Evolutionary conservation across 2,329 filamentous ascomycete genomes (phyloP).

Genomic region (Ceratocystis variospora): DNA sequence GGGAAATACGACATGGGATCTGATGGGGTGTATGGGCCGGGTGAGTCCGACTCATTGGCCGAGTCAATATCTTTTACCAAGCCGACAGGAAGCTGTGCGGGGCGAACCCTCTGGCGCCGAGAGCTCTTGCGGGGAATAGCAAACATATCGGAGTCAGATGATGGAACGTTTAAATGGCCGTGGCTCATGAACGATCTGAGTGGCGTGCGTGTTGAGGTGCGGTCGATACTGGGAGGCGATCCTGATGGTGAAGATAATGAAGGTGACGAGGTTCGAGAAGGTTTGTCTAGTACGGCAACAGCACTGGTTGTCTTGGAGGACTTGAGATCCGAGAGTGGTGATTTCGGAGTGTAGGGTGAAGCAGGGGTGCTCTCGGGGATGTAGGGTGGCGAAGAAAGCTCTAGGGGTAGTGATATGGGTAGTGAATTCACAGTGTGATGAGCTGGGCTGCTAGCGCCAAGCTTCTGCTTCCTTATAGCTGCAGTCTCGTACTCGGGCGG

Average conservation of each 20-base stretch:
- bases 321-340: not conserved
- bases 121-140: slow-evolving; percentile 17
- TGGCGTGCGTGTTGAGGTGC: not conserved
- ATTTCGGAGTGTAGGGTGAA: not conserved
- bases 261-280: not conserved
- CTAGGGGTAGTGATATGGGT: not conserved
- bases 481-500: slow-evolving; percentile 8
- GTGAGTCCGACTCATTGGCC: slow-evolving; percentile 13
- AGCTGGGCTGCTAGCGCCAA: slow-evolving; percentile 8
- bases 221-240: not conserved
- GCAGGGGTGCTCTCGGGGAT: not conserved
- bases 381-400: not conserved
- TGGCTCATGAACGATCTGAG: slow-evolving; percentile 16
- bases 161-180: slow-evolving; percentile 7
- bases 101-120: slow-evolving; percentile 9
- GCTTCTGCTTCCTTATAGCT: not conserved
- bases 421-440: slow-evolving; percentile 14
- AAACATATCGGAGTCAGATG: slow-evolving; percentile 3
- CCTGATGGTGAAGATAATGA: not conserved
- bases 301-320: not conserved
- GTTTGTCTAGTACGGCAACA: not conserved
- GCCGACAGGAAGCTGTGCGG: not conserved
- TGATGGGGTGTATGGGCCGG: slow-evolving; percentile 10
- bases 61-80: slow-evolving; percentile 15
- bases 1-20: slow-evolving; percentile 8